A percentile compares a stretch with the other conserved stretches of the same genome.
phyloP scores from a whole-genome alignment of 2,329 filamentous ascomycete genomes.

The Chrysoporthe puriensis region DNA sequence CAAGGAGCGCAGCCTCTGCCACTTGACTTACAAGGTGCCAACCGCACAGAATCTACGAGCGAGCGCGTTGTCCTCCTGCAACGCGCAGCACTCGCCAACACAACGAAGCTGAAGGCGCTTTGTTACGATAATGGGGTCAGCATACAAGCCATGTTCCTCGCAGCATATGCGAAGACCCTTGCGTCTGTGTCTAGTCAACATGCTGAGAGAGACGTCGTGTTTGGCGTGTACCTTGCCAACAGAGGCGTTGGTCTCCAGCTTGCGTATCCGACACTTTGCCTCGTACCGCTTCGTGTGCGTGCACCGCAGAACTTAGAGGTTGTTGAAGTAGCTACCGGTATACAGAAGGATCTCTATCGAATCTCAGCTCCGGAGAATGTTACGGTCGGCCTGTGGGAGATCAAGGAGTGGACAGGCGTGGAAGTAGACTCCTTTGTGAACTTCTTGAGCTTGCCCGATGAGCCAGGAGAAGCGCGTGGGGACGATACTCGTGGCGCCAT shows the following conservation, averaged over 20 bases:
- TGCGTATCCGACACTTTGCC: slow-evolving; percentile 73
- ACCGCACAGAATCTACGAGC: not conserved
- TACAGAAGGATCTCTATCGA: slow-evolving; percentile 69
- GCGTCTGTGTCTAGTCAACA: slow-evolving; percentile 27
- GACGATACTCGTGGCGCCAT: not conserved
- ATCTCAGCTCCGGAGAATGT: slow-evolving; percentile 62
- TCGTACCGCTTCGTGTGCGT: slow-evolving; percentile 71
- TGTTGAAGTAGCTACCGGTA: slow-evolving; percentile 55
- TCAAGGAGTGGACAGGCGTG: slow-evolving; percentile 75
- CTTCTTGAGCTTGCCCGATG: slow-evolving; percentile 64
- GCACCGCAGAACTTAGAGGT: slow-evolving; percentile 41
- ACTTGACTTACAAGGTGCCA: slow-evolving; percentile 13
- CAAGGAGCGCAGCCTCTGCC: slow-evolving; percentile 30
- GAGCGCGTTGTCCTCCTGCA: slow-evolving; percentile 43
- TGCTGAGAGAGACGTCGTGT: slow-evolving; percentile 50
- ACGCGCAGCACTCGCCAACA: slow-evolving; percentile 49
- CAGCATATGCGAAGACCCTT: slow-evolving; percentile 62
- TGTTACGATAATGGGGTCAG: slow-evolving; percentile 60
- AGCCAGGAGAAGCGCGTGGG: not conserved
- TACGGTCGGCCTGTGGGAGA: slow-evolving; percentile 68
- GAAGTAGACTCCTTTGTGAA: slow-evolving; percentile 77
- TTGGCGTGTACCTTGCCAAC: slow-evolving; percentile 87
- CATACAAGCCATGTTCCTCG: slow-evolving; percentile 76
- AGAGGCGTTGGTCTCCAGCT: slow-evolving; percentile 59
- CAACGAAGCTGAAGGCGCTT: slow-evolving; percentile 43